phyloP scores from a whole-genome alignment of 768 basidiomycete species.

The Kwoniella heveanensis region DNA sequence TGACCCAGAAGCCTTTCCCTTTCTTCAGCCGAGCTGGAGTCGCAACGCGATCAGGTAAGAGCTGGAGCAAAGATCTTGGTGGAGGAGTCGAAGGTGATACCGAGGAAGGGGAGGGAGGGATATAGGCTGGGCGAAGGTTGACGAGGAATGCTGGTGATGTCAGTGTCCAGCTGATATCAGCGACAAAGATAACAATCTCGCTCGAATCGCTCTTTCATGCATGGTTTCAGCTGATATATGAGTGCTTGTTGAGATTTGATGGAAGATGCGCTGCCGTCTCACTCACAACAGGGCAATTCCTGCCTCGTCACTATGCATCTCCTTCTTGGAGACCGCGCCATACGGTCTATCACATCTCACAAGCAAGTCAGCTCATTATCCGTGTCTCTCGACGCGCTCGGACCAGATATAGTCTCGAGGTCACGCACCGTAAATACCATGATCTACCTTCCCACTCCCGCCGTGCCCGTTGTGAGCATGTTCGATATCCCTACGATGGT shows the following conservation, averaged over 20 bases:
- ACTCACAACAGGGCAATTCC: constrained; percentile 19
- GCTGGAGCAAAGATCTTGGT: constrained; percentile 5
- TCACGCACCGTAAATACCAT: neutral
- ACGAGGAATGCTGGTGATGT: constrained; percentile 10
- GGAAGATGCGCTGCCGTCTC: neutral
- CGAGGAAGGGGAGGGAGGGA: constrained; percentile 15
- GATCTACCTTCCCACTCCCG: neutral
- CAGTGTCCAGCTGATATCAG: neutral
- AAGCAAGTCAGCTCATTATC: neutral
- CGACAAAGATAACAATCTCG: too few relatives aligned
- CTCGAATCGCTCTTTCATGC: too few relatives aligned
- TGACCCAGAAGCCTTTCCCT: constrained; percentile 18
- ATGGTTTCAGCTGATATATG: too few relatives aligned
- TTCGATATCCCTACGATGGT: constrained; percentile 7
- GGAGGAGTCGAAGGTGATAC: too few relatives aligned
- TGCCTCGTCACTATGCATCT: constrained; percentile 22
- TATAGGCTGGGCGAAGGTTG: constrained; percentile 15
- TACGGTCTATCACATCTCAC: neutral
- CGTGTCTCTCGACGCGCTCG: too few relatives aligned
- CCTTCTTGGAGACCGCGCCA: constrained; percentile 5
- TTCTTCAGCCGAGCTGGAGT: constrained; percentile 3
- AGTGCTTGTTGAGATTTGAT: neutral
- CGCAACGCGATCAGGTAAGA: constrained; percentile 13
- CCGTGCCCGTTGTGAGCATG: neutral
- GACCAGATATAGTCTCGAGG: too few relatives aligned